Base-by-base conservation (phyloP, 192 early-diverging fungal genomes). In the Spinellus fusiger region DNA sequence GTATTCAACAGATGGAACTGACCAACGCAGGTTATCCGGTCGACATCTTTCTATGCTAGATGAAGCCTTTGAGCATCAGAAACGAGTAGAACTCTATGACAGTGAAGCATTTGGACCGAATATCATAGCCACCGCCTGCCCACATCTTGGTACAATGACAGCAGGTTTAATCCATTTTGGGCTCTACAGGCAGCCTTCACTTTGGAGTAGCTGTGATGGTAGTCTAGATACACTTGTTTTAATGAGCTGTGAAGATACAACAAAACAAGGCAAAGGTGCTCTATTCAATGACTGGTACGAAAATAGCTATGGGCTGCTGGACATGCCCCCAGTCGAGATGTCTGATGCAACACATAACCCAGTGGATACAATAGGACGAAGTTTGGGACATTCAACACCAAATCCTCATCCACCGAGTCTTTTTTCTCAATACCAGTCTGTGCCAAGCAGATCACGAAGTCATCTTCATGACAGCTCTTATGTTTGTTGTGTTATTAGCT, bases 121-220 rank as follows among this genome's bases (percentile, higher is more conserved):
- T 26, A 26, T 52, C 20, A 25, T 51, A 23, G 61, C 61, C 4
- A 44, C 62, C 35, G 67, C 67, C 4, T 44, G 47, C 29, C 67
- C 67, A 33, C 47, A 63, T 18, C 55, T 50, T 20, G 67, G 67
- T 15, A 63, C 61, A 20, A 56, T 69, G 59, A 63, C 67, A 8
- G 54, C 67, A 38, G 67, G 67, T 23, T 52, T 62, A 13, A 54
- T 69, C 31, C 67, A 69, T 38, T 69, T 44, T 57, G 67, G 67
- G 6, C 32, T 69, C 3, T 69, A 69, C 53, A 26, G 67, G 26
- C 61, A 69, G 32, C 67, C 67, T 13, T 55, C 67, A 13, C 26
- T 69, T 33, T 66, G 64, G 64, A 33, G 38, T 20, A 35, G 34
- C n/a, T 50, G 50, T 25, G 64, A 66, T 26, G 34, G 44, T 3